These are phyloP conservation scores for Phytophthora citrophthora DNA, from an alignment of 352 stramenopile genomes.

Conservation along the genomic window DNA sequence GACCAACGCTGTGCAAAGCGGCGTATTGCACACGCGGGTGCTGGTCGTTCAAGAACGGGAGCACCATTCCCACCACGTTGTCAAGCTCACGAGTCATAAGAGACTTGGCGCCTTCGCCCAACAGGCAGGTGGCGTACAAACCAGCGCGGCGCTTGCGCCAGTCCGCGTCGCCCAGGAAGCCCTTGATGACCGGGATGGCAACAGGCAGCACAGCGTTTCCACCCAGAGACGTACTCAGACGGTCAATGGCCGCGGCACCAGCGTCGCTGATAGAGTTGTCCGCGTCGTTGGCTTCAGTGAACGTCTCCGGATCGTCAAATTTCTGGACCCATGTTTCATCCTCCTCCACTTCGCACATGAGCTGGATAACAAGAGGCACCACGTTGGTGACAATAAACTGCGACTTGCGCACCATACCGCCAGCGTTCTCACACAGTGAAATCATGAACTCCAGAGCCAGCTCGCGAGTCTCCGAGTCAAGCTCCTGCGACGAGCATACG, in stretches of 20 bases:
- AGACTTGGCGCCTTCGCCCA: slow-evolving; percentile 79
- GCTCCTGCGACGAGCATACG: slow-evolving; percentile 62
- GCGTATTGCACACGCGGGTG: slow-evolving; percentile 86
- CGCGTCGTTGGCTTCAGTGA: slow-evolving; percentile 64
- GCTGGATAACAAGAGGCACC: slow-evolving; percentile 76
- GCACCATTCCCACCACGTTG: slow-evolving; percentile 72
- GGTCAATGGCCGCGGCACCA: slow-evolving; percentile 78
- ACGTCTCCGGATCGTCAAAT: slow-evolving; percentile 86
- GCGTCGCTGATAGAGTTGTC: slow-evolving; percentile 78
- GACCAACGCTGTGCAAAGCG: slow-evolving; percentile 82
- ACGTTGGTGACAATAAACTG: slow-evolving; percentile 65
- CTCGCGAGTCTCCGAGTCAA: slow-evolving; percentile 79
- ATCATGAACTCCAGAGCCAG: slow-evolving; percentile 86
- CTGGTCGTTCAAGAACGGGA: slow-evolving; percentile 72
- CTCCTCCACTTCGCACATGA: slow-evolving; percentile 86
- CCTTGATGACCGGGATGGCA: slow-evolving; percentile 77
- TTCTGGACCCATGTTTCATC: slow-evolving; percentile 71
- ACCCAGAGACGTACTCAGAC: slow-evolving; percentile 72
- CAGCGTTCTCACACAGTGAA: slow-evolving; percentile 80
- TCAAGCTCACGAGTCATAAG: slow-evolving; percentile 84
- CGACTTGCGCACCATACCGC: slow-evolving; percentile 84
- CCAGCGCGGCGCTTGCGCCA: slow-evolving; percentile 82
- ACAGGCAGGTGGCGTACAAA: slow-evolving; percentile 79
- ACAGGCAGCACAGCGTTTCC: slow-evolving; percentile 78
- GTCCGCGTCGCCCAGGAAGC: slow-evolving; percentile 63